A percentile compares a stretch with the other conserved stretches of the same genome.
phyloP scores from a whole-genome alignment of 495 filamentous ascomycete genomes.

The Penicillium alfredii region DNA sequence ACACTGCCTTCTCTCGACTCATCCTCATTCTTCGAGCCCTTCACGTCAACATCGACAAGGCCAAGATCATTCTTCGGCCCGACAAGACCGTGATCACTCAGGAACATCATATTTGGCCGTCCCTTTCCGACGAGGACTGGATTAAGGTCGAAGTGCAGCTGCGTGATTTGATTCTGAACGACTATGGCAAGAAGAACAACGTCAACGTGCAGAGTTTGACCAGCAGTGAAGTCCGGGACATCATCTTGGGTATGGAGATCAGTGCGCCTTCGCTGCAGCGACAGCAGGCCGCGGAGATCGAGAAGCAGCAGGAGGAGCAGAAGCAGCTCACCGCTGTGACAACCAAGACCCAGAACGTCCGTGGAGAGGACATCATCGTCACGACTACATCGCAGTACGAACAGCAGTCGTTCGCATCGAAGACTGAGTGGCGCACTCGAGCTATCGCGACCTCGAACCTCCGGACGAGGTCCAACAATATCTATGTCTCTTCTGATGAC shows the following conservation, averaged over 20 bases:
- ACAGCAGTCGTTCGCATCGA: conserved; percentile 94
- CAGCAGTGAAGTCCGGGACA: conserved; percentile 93
- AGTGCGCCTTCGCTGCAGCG: conserved; percentile 96
- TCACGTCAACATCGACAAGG: conserved; percentile 98
- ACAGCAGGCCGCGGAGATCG: conserved; percentile 97
- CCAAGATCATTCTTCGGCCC: conserved; percentile 92
- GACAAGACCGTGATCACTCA: conserved; percentile 99
- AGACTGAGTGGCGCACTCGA: conserved; percentile 97
- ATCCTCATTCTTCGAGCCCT: conserved; percentile 92
- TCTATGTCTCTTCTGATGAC: conserved; percentile 95
- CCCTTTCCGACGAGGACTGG: conserved; percentile 93
- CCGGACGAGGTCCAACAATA: conserved; percentile 91
- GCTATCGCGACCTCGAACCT: conserved; percentile 96
- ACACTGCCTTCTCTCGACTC: conserved; percentile 95
- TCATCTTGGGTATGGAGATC: conserved; percentile 99
- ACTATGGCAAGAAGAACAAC: conserved; percentile 99
- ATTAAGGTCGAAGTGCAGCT: conserved; percentile 97
- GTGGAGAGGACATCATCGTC: conserved; percentile 96
- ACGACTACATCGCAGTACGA: conserved; percentile 97
- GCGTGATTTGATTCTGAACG: conserved; percentile 92
- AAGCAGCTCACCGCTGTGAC: conserved; percentile 95
- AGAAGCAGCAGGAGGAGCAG: conserved; percentile 97
- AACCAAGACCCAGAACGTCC: conserved; percentile 96
- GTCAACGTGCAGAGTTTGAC: conserved; percentile 97
- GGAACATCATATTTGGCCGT: conserved; percentile 98